These are phyloP conservation scores for Hypoxylon sp. DNA, from an alignment of 2,329 filamentous ascomycete genomes.

Conservation along the genomic window DNA sequence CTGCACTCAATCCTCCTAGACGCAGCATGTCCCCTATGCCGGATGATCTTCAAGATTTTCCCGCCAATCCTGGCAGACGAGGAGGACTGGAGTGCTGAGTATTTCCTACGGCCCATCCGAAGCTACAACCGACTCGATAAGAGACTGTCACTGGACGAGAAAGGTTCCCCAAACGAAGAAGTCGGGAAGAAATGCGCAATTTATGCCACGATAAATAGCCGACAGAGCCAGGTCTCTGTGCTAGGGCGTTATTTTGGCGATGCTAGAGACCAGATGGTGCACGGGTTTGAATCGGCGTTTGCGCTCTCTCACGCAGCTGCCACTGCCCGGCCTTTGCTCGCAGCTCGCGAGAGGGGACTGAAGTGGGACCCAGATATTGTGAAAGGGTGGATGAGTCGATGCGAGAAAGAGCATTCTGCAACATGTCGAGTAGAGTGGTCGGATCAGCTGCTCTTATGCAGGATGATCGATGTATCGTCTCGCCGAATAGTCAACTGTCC, in stretches of 20 bases:
- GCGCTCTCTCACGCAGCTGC: constrained; percentile 1
- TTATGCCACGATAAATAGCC: background rate
- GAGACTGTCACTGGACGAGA: background rate
- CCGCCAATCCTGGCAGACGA: background rate
- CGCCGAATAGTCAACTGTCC: constrained; percentile 11
- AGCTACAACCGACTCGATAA: constrained; percentile 14
- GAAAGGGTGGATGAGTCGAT: constrained; percentile 4
- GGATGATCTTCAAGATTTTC: constrained; percentile 15
- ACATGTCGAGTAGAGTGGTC: constrained; percentile 12
- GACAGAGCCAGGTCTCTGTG: background rate
- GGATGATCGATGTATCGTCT: constrained; percentile 19
- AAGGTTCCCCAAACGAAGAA: background rate
- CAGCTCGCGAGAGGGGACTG: background rate
- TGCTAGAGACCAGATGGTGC: constrained; percentile 3
- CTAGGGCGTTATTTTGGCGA: constrained; percentile 1
- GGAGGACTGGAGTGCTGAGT: constrained; percentile 1
- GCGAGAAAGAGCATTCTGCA: constrained; percentile 5
- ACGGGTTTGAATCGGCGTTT: constrained; percentile 3
- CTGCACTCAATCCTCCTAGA: constrained; percentile 10
- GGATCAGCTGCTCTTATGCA: constrained; percentile 3
- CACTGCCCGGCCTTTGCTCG: background rate
- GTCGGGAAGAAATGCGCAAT: constrained; percentile 3
- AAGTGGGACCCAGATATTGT: background rate
- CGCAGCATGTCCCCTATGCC: constrained; percentile 7
- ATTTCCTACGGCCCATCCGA: constrained; percentile 1